Evolutionary conservation across 2,329 filamentous ascomycete genomes (phyloP).

Genomic region (Pseudonectria foliicola): DNA sequence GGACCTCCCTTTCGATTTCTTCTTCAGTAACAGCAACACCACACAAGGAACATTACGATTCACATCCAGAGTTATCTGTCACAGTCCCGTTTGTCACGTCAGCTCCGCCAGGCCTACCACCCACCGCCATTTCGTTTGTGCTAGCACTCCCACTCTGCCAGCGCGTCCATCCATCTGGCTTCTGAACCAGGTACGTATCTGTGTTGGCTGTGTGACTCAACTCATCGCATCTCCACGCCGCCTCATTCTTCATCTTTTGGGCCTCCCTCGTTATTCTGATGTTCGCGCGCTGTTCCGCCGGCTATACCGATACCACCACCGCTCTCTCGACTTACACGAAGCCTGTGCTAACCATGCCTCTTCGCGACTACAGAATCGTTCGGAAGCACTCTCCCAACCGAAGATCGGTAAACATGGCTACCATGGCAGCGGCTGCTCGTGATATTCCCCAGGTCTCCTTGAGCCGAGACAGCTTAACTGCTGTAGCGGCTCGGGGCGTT

Average conservation of each 20-base stretch:
- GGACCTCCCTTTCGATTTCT: constrained; percentile 29
- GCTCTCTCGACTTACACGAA: background rate
- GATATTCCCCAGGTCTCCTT: constrained; percentile 56
- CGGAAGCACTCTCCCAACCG: constrained; percentile 35
- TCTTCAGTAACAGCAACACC: constrained; percentile 44
- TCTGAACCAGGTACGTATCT: constrained; percentile 28
- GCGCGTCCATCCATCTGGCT: constrained; percentile 19
- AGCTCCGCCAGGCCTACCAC: constrained; percentile 33
- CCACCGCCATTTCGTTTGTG: constrained; percentile 18
- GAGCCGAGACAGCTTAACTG: constrained; percentile 65
- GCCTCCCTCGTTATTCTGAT: constrained; percentile 1
- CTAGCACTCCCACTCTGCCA: constrained; percentile 19
- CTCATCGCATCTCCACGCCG: constrained; percentile 8
- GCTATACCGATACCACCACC: constrained; percentile 1
- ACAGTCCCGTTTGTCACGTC: constrained; percentile 54
- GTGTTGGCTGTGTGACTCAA: constrained; percentile 17
- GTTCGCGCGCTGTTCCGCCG: constrained; percentile 8
- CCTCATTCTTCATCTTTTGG: constrained; percentile 5
- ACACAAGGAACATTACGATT: constrained; percentile 43
- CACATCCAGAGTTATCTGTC: constrained; percentile 51
- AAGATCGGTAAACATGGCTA: constrained; percentile 50
- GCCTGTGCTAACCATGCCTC: constrained; percentile 11
- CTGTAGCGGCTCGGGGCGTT: constrained; percentile 61
- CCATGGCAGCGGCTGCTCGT: constrained; percentile 59
- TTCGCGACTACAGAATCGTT: constrained; percentile 30